phyloP scores from a whole-genome alignment of 2,329 filamentous ascomycete species.

The Trichophyton simii region DNA sequence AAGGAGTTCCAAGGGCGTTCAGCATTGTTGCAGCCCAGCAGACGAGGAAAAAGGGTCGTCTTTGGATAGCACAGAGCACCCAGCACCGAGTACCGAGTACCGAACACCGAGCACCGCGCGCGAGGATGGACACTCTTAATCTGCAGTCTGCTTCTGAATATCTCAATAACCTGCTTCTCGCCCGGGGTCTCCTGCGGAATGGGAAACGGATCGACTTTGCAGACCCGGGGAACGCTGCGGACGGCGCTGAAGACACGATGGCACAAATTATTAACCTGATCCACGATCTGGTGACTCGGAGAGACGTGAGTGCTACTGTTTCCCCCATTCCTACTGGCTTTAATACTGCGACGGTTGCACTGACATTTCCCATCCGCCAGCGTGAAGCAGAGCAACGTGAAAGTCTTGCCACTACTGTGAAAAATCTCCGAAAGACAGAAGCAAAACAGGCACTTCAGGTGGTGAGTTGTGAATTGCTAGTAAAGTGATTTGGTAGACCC shows the following conservation, averaged over 20 bases:
- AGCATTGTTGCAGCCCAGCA: background rate
- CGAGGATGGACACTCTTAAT: conserved; percentile 38
- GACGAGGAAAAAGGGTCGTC: background rate
- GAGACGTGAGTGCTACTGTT: conserved; percentile 55
- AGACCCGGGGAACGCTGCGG: conserved; percentile 50
- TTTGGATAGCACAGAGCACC: background rate
- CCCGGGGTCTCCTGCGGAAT: conserved; percentile 49
- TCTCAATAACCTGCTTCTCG: conserved; percentile 53
- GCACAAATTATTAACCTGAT: conserved; percentile 81
- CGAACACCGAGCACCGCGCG: background rate
- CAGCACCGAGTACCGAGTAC: background rate
- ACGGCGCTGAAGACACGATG: conserved; percentile 55
- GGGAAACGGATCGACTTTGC: conserved; percentile 62
- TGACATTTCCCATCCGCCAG: conserved; percentile 33
- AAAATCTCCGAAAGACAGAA: conserved; percentile 60
- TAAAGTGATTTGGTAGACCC: background rate
- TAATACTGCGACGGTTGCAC: conserved; percentile 35
- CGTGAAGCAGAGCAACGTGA: conserved; percentile 84
- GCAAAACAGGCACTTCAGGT: conserved; percentile 60
- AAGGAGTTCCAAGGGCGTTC: background rate
- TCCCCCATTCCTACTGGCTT: background rate
- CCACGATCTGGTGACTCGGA: conserved; percentile 79
- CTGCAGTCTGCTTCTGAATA: conserved; percentile 51
- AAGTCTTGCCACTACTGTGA: conserved; percentile 64
- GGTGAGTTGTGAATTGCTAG: conserved; percentile 27